Conservation (phyloP, 2,329 filamentous ascomycete genomes). For the Fusarium sp. region DNA sequence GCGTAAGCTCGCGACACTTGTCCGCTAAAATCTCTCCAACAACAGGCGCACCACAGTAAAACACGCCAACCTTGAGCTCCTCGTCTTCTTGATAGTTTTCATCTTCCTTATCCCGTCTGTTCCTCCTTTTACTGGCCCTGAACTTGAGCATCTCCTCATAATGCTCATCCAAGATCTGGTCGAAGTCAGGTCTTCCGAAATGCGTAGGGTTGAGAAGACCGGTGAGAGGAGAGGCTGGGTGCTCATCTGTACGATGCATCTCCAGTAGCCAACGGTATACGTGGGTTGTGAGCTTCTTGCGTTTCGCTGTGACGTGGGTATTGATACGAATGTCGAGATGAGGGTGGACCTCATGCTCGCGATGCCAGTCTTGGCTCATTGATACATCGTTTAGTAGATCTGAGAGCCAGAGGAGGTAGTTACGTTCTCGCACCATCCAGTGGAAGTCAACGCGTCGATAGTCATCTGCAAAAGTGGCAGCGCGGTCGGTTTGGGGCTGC, state of each 20-base stretch:
- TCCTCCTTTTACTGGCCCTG: constrained; percentile 34
- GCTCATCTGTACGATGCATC: constrained; percentile 60
- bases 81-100: constrained; percentile 38
- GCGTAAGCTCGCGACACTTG: constrained; percentile 60
- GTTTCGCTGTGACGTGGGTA: constrained; percentile 65
- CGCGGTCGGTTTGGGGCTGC: constrained; percentile 24
- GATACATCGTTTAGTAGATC: constrained; percentile 62
- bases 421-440: constrained; percentile 67
- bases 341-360: constrained; percentile 47
- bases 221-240: constrained; percentile 62
- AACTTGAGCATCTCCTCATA: constrained; percentile 61
- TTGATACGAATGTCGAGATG: constrained; percentile 63
- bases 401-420: constrained; percentile 66
- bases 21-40: constrained; percentile 66
- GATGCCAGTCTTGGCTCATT: constrained; percentile 50
- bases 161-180: constrained; percentile 61
- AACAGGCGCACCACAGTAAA: constrained; percentile 65
- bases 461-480: constrained; percentile 45
- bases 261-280: constrained; percentile 66
- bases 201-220: constrained; percentile 62
- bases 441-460: constrained; percentile 66
- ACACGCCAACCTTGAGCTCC: constrained; percentile 61
- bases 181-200: constrained; percentile 65
- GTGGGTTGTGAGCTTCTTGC: constrained; percentile 61
- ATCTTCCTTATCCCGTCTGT: not conserved